Percentiles rank a stretch among this genome's conserved stretches.
Evolutionary conservation across 495 filamentous ascomycete genomes (phyloP).

Genomic region (Hapsidospora chrysogenum): DNA sequence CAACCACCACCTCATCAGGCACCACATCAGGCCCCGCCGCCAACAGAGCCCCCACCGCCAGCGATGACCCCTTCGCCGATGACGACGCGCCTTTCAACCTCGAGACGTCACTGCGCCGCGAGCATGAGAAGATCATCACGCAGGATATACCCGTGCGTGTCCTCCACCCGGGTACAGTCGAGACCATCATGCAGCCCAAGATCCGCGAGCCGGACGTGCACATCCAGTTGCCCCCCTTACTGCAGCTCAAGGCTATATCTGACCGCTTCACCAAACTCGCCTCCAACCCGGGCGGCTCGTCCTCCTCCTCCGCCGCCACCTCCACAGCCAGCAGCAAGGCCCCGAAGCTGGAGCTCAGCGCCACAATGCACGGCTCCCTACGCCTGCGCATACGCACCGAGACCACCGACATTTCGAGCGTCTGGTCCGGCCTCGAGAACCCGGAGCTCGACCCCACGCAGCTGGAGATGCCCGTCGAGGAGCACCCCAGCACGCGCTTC

Average conservation of each 20-base stretch:
- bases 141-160: slow-evolving; percentile 93
- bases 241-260: slow-evolving; percentile 76
- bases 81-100: slow-evolving; percentile 14
- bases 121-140: slow-evolving; percentile 78
- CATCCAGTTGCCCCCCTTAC: slow-evolving; percentile 68
- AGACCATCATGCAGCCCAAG: slow-evolving; percentile 74
- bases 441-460: slow-evolving; percentile 65
- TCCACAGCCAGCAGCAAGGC: slow-evolving; percentile 4
- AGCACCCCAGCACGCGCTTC: slow-evolving; percentile 62
- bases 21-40: slow-evolving; percentile 12
- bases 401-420: slow-evolving; percentile 58
- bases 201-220: slow-evolving; percentile 88
- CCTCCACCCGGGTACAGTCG: slow-evolving; percentile 59
- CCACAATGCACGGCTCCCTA: slow-evolving; percentile 83
- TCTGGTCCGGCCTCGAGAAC: slow-evolving; percentile 71
- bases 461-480: slow-evolving; percentile 43
- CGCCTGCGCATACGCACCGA: slow-evolving; percentile 62
- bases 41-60: slow-evolving; percentile 7
- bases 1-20: slow-evolving; percentile 27
- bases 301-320: too few relatives aligned
- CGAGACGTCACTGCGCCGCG: slow-evolving; percentile 31
- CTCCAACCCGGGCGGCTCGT: slow-evolving; percentile 6
- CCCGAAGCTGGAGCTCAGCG: slow-evolving; percentile 63
- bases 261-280: slow-evolving; percentile 79
- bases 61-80: slow-evolving; percentile 9